Conservation (phyloP, 2,329 filamentous ascomycete genomes). For the Zopfia rhizophila region DNA sequence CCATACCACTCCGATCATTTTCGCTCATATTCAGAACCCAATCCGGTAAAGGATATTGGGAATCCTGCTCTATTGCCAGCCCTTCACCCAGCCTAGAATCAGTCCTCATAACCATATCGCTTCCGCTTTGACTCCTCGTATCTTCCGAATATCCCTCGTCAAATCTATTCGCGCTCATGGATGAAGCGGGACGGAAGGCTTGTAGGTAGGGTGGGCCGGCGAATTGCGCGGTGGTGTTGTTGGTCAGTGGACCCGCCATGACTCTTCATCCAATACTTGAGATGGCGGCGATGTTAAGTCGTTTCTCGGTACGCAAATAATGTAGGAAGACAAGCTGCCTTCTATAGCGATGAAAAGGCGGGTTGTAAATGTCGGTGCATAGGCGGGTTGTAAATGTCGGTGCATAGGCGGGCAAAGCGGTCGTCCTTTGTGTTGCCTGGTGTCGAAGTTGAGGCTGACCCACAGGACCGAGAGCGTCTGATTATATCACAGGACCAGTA, state of each 20-base stretch:
- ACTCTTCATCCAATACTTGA: too few species aligned
- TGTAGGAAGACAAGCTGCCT: too few species aligned
- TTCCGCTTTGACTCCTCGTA: constrained; percentile 60
- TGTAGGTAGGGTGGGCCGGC: constrained; percentile 46
- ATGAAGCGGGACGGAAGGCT: constrained; percentile 46
- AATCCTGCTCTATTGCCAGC: constrained; percentile 47
- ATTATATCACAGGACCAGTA: too few species aligned
- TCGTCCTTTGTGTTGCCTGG: constrained; percentile 26
- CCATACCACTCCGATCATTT: constrained; percentile 64
- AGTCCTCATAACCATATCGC: constrained; percentile 52
- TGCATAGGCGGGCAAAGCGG: too few species aligned
- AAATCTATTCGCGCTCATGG: constrained; percentile 58
- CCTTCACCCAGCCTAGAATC: constrained; percentile 45
- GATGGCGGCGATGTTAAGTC: too few species aligned
- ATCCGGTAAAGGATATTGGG: constrained; percentile 58
- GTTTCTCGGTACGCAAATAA: too few species aligned
- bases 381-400: too few species aligned
- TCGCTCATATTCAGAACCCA: constrained; percentile 67
- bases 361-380: too few species aligned
- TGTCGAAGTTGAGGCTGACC: neutral
- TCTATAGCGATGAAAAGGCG: too few species aligned
- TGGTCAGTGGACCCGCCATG: constrained; percentile 46
- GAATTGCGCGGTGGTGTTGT: constrained; percentile 36
- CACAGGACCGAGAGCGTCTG: neutral
- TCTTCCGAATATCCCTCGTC: constrained; percentile 93